Evolutionary conservation across 345 rosid genomes (phyloP).

Genomic region (Citrus mangshanensis): DNA sequence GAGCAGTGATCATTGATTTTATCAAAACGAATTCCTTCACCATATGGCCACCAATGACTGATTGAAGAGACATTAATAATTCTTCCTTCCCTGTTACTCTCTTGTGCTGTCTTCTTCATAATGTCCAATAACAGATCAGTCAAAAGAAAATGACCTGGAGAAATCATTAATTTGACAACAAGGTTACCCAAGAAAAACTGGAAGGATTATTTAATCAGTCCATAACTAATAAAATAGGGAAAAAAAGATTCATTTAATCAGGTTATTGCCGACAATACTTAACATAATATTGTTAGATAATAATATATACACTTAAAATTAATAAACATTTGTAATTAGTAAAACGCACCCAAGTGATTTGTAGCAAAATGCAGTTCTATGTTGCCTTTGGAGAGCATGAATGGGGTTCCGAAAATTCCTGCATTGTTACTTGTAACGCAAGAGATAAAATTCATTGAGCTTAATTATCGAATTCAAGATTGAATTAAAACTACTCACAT

Average conservation of each 20-base stretch:
- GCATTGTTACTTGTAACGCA: conserved; percentile 28
- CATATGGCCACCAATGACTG: conserved; percentile 33
- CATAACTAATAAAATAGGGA: background rate
- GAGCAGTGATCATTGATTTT: conserved; percentile 51
- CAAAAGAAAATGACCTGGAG: conserved; percentile 74
- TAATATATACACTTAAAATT: background rate
- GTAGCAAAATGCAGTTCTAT: conserved; percentile 36
- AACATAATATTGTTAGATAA: background rate
- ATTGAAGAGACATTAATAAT: conserved; percentile 63
- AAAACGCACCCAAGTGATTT: conserved; percentile 23
- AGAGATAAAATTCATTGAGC: background rate
- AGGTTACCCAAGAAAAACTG: background rate
- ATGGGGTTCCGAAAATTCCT: conserved; percentile 29
- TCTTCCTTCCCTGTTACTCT: conserved; percentile 67
- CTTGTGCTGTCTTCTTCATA: conserved; percentile 62
- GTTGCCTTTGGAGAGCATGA: conserved; percentile 31
- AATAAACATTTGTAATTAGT: background rate
- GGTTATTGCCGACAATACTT: background rate
- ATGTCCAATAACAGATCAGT: conserved; percentile 63
- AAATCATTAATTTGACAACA: background rate
- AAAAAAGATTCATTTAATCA: background rate
- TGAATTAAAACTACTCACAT: no score
- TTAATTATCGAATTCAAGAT: background rate
- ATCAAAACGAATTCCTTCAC: conserved; percentile 54
- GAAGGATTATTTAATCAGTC: background rate